phyloP scores from a whole-genome alignment of 495 filamentous ascomycete genomes.

The Aspergillus hancockii region DNA sequence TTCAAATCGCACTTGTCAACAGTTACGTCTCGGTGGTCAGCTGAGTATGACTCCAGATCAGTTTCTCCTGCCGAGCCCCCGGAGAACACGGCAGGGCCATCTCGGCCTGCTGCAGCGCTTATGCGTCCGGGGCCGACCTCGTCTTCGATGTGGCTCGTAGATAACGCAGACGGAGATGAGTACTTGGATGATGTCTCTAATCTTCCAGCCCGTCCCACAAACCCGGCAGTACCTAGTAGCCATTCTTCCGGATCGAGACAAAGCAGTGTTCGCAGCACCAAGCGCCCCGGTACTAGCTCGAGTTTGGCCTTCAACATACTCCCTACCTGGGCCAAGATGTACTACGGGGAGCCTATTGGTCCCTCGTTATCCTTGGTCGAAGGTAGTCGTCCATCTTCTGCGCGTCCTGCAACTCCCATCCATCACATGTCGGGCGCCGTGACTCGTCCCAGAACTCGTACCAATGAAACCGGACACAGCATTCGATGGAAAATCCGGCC shows the following conservation, averaged over 20 bases:
- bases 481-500: conserved; percentile 20
- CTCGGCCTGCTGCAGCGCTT: conserved; percentile 27
- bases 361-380: conserved; percentile 38
- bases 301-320: conserved; percentile 57
- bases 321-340: conserved; percentile 48
- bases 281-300: conserved; percentile 43
- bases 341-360: conserved; percentile 43
- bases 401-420: conserved; percentile 32
- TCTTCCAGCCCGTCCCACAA: conserved; percentile 37
- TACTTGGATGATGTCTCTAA: conserved; percentile 43
- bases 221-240: conserved; percentile 34
- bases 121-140: conserved; percentile 34
- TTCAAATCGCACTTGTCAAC: conserved; percentile 78
- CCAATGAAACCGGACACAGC: conserved; percentile 21
- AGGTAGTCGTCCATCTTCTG: conserved; percentile 30
- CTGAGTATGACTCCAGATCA: conserved; percentile 36
- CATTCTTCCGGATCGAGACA: conserved; percentile 39
- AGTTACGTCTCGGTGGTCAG: conserved; percentile 65
- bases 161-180: conserved; percentile 39
- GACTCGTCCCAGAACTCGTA: conserved; percentile 21
- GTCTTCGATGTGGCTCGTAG: conserved; percentile 51
- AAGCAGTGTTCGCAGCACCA: conserved; percentile 39
- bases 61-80: conserved; percentile 24
- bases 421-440: conserved; percentile 31
- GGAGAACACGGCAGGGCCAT: conserved; percentile 23